phyloP scores from a whole-genome alignment of 192 early-diverging fungal genomes.

The Coemansia sp. region DNA sequence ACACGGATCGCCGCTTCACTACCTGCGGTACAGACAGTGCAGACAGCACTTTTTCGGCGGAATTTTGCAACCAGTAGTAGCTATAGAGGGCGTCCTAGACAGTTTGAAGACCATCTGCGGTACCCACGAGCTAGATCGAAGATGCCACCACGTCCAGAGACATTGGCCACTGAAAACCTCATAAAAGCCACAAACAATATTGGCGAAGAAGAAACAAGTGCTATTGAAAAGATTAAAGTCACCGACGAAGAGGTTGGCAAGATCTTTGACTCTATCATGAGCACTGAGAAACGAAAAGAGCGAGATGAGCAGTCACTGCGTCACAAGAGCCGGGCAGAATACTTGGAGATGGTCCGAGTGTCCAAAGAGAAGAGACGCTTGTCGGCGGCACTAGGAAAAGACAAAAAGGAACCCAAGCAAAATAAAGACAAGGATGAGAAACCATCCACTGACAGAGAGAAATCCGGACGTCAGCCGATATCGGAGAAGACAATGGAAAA shows the following conservation, averaged over 20 bases:
- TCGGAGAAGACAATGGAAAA: conserved; percentile 43
- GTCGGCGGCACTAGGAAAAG: too few species aligned
- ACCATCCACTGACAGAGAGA: neutral
- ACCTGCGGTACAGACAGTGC: neutral
- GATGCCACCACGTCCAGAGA: conserved; percentile 22
- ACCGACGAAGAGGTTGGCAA: conserved; percentile 45
- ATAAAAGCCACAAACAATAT: conserved; percentile 8
- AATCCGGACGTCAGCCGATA: conserved; percentile 7
- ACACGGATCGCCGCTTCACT: neutral
- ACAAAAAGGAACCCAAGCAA: neutral
- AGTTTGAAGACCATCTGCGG: conserved; percentile 31
- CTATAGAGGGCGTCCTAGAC: conserved; percentile 6
- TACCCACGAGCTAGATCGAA: conserved; percentile 37
- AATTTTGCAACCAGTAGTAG: neutral
- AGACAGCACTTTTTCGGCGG: neutral
- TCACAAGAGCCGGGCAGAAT: conserved; percentile 39
- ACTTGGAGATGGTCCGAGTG: conserved; percentile 24
- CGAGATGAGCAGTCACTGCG: conserved; percentile 44
- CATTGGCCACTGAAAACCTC: conserved; percentile 21
- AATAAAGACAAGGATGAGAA: neutral
- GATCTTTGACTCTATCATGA: conserved; percentile 51
- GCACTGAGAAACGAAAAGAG: conserved; percentile 18
- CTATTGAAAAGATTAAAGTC: conserved; percentile 31
- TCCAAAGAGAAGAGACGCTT: conserved; percentile 14
- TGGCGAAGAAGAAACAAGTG: neutral